phyloP scores from a whole-genome alignment of 495 filamentous ascomycete genomes.

The Aspergillus wentii region DNA sequence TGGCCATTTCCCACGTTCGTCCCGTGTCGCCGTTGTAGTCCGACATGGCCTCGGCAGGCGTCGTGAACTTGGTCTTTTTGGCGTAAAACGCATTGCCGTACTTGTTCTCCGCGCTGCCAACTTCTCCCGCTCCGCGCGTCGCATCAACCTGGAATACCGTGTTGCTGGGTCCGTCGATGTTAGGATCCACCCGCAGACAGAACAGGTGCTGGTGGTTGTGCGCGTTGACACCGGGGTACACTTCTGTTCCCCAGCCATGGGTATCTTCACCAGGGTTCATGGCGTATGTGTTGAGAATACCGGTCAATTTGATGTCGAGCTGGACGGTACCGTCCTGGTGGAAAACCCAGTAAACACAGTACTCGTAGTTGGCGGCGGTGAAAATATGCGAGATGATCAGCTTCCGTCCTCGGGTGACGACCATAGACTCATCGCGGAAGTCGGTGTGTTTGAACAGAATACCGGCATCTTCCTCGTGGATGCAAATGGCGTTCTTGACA shows the following conservation, averaged over 20 bases:
- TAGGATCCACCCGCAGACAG: constrained; percentile 84
- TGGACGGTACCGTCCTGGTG: constrained; percentile 92
- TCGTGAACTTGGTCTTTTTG: constrained; percentile 79
- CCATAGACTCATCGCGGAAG: constrained; percentile 83
- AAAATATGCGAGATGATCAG: constrained; percentile 90
- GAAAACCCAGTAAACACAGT: constrained; percentile 91
- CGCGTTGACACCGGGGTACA: constrained; percentile 78
- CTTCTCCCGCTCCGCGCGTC: constrained; percentile 56
- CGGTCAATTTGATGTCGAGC: constrained; percentile 91
- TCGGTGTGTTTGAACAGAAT: constrained; percentile 97
- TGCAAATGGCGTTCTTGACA: constrained; percentile 95
- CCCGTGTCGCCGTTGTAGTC: constrained; percentile 78
- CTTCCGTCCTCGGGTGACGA: constrained; percentile 84
- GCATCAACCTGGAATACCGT: constrained; percentile 83
- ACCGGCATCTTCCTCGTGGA: constrained; percentile 92
- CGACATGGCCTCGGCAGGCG: constrained; percentile 62
- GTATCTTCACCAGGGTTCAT: constrained; percentile 82
- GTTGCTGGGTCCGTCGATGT: constrained; percentile 83
- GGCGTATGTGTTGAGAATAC: constrained; percentile 90
- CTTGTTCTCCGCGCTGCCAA: constrained; percentile 76
- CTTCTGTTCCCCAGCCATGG: constrained; percentile 87
- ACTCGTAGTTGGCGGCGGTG: constrained; percentile 97
- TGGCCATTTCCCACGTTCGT: constrained; percentile 89
- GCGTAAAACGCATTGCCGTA: constrained; percentile 95
- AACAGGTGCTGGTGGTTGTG: constrained; percentile 95